Evolutionary conservation across 345 rosid species (phyloP).

Genomic region (Schrenkiella parvula): DNA sequence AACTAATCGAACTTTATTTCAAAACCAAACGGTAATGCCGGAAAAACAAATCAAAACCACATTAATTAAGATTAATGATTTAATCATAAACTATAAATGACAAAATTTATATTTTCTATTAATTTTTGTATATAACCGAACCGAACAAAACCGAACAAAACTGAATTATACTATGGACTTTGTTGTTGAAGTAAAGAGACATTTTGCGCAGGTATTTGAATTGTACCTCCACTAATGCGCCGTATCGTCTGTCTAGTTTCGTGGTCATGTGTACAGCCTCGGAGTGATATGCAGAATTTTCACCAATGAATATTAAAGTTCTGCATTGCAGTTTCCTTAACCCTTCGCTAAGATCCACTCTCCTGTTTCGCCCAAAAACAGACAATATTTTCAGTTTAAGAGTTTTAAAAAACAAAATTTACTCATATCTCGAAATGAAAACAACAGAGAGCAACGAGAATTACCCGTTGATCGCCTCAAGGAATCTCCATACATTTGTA

Average conservation of each 20-base stretch:
- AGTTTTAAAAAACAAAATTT: no score
- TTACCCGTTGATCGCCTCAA: slow-evolving; percentile 87
- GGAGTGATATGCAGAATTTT: slow-evolving; percentile 72
- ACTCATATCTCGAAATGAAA: neutral
- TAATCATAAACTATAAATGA: no score
- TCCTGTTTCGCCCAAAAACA: slow-evolving; percentile 44
- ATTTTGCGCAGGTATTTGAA: no score
- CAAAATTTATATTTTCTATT: no score
- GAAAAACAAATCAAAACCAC: no score
- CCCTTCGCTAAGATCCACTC: slow-evolving; percentile 79
- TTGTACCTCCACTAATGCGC: slow-evolving; percentile 88
- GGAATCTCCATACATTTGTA: slow-evolving; percentile 71
- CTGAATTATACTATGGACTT: no score
- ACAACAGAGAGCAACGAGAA: neutral
- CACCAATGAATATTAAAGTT: slow-evolving; percentile 83
- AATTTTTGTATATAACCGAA: no score
- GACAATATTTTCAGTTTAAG: neutral
- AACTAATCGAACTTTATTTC: no score
- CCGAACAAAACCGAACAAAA: no score
- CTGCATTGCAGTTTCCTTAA: slow-evolving; percentile 72
- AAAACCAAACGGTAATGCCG: no score
- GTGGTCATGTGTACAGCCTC: slow-evolving; percentile 88
- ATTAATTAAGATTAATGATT: no score
- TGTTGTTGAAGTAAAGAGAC: neutral
- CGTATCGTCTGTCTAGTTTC: slow-evolving; percentile 67